Base-by-base conservation (phyloP, 2,329 filamentous ascomycete species). In the Myrmaecium sp. region DNA sequence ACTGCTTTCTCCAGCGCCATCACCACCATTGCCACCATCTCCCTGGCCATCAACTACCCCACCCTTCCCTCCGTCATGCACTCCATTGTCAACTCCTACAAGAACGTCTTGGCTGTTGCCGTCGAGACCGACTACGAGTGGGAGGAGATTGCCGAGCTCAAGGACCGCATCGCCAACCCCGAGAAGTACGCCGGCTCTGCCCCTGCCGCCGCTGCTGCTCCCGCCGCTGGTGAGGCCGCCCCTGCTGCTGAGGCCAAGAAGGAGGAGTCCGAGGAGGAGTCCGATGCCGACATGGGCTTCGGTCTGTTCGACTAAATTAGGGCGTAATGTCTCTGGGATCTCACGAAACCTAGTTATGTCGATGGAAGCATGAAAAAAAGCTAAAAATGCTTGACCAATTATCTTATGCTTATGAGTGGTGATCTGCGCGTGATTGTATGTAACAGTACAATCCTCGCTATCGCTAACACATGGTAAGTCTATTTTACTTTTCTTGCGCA, bases 151-250 rank as follows among this genome's bases (percentile, higher is more conserved):
- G 74, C 91, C 51, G 70, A 93, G 64, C 78, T 98, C 66, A 98
- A 98, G 79, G 89, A 98, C 66, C 83, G 89, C 58, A 94, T 98
- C 51, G 82, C 82, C 64, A 95, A 98, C 74, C 91, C 91, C 44
- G 89, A 98, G 30, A 82, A 82, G 30, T 98, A 95, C 58, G 89
- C 86, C 39, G 57, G 81, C 25, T 66, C 84, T 40, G 82, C 77
- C 40, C 82, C 86, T 32, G 70, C 55, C 38, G 76, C 74, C 30
- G 64, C 63, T 33, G 62, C 69, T 30, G 59, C 60, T 28, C 52
- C 58, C 25, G 55, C 58, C 33, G 60, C 58, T 36, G 57, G 55
- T 29, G 64, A 60, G 36, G 62, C 56, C 29, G 61, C 56, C 26
- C 60, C 58, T 28, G 37, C 40, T 14, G 38, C 41, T 11, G 41